Evolutionary conservation across 2,329 filamentous ascomycete species (phyloP), one percentile per base, ranked within the genome.

Genomic region (Penicillium sp.): DNA sequence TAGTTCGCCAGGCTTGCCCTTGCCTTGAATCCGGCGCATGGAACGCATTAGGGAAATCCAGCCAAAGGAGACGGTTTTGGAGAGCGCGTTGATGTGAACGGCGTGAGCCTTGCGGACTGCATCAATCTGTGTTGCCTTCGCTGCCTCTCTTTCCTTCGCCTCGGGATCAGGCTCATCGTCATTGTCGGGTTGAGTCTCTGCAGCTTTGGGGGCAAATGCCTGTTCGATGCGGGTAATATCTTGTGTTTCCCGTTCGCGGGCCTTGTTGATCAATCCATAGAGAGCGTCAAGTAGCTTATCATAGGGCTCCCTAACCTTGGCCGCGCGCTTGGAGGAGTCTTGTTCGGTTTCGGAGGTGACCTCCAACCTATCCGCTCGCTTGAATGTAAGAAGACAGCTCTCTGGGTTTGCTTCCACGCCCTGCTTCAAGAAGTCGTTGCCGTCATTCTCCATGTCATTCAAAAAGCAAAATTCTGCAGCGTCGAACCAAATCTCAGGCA

Each of bases 31-130:
- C 49, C 94, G 90, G 53, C 94, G 90, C 85, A 96, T 96, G 4
- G 93, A 90, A 47, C 94, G 87, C 76, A 96, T 95, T 55, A 97
- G 81, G 14, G 92, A 91, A 67, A 97, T 95, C 94, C 94, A 99
- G 4, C 92, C 88, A 67, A 91, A 92, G 0, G 94, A 96, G 52
- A 99, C 87, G 1, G 91, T 93, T 64, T 89, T 87, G 40, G 89
- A 93, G 21, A 97, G 81, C 14, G 89, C 80, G 27, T 88, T 86
- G 32, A 87, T 86, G 67, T 96, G 91, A 5, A 83, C 83, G 7
- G 85, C 83, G 67, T 90, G 89, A 10, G 86, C 86, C 56, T 89
- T 83, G 66, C 82, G 79, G 42, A 86, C 79, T 5, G 79, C 79
- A 50, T 84, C 79, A 42, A 87, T 79, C 62, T 86, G 81, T 16